Evolutionary conservation across 2,329 filamentous ascomycete genomes (phyloP), one percentile per base, ranked within the genome.

Genomic region (Orbilia quercus): DNA sequence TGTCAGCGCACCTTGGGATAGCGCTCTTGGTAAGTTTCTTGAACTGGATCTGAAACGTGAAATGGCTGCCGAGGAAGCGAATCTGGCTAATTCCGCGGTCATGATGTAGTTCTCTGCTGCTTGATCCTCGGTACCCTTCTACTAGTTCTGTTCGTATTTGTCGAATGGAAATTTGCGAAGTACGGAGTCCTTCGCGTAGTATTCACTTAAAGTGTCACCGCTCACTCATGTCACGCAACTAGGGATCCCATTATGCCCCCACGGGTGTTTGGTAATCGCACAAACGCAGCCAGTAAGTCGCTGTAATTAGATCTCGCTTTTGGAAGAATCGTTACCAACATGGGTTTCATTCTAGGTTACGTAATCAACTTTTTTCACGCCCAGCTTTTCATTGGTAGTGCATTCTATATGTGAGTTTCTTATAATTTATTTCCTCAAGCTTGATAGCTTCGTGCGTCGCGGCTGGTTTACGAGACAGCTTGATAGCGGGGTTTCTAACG

Each of bases 171-270:
- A 59, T 77, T 91, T 7, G 89, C 89, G 2, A 82, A 83, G 60
- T 86, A 88, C 31, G 57, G 4, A 14, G 4, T 9, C 7, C 22
- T 1, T 22, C 9, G n/a, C 1, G 31, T 50, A 25, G 12, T 3
- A 36, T 25, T 36, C 3, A 14, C n/a, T 18, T 7, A 1, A 11
- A 12, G 12, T 5, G 11, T 45, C 1, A 7, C 23, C 31, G 14
- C 22, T 54, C 34, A 47, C 28, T 40, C 42, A 7, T 3, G 7
- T 2, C 1, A 25, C 9, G 25, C 11, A 16, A 9, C 14, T 38
- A 73, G 69, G 40, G 55, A 73, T 76, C 90, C 90, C 0, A 81
- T 92, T n/a, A 88, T 92, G 76, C 90, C 89, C 0, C 80, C 90
- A 63, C 82, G 82, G 1, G 81, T 91, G 0, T 90, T 91, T 80